Conservation (phyloP, 352 stramenopile species). For the Globisporangium nagaii region DNA sequence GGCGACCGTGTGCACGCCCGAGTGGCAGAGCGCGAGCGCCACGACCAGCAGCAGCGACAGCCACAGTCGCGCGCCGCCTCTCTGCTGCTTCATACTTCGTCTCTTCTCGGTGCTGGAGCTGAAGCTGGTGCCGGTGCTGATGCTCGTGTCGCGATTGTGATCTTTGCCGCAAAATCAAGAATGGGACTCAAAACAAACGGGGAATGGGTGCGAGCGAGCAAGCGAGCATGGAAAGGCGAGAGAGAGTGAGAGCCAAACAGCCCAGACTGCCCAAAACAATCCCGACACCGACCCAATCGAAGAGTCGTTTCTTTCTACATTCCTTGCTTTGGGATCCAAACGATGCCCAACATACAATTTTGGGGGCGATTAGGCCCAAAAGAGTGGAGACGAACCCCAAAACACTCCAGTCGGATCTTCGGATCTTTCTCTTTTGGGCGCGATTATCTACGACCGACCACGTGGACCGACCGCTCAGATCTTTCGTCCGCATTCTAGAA, state of each 20-base stretch:
- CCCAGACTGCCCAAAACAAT: background rate
- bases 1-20: slow-evolving; percentile 12
- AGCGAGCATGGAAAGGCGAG: no score
- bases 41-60: slow-evolving; percentile 35
- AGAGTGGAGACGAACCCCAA: no score
- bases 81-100: slow-evolving; percentile 5
- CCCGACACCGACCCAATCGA: no score
- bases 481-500: no score
- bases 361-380: no score
- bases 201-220: background rate
- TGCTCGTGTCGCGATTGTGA: background rate
- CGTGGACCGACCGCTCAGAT: no score
- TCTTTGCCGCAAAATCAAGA: slow-evolving; percentile 7
- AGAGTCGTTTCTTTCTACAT: no score
- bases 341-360: no score
- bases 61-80: slow-evolving; percentile 11
- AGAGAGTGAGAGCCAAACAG: background rate
- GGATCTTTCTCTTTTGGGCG: no score
- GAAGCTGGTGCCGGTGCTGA: background rate
- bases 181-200: slow-evolving; percentile 4
- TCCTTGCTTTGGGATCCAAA: no score
- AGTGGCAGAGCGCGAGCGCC: slow-evolving; percentile 25
- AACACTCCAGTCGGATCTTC: no score
- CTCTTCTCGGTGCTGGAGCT: background rate
- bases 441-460: no score